A percentile compares a stretch with the other conserved stretches of the same genome.
Conservation (phyloP, 2,329 filamentous ascomycete species). For the Neodidymelliopsis sp. region DNA sequence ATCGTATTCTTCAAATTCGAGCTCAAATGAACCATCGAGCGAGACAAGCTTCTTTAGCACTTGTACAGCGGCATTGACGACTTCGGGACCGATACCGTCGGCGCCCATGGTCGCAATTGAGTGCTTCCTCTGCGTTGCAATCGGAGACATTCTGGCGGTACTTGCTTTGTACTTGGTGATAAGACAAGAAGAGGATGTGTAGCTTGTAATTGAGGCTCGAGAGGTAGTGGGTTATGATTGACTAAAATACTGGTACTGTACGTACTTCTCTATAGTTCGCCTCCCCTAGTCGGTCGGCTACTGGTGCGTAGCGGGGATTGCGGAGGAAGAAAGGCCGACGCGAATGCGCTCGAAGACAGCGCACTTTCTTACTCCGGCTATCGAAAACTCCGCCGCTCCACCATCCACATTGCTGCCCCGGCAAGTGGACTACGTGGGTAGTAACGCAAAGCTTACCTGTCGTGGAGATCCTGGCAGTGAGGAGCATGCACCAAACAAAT, state of each 20-base stretch:
- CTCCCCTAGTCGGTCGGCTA: neutral
- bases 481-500: neutral
- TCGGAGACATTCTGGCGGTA: constrained; percentile 34
- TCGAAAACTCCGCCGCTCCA: neutral
- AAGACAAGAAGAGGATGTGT: neutral
- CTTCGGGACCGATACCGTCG: constrained; percentile 74
- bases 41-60: constrained; percentile 65
- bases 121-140: constrained; percentile 30
- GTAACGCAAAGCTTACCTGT: neutral
- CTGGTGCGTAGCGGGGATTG: constrained; percentile 22
- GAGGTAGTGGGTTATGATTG: neutral
- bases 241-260: constrained; percentile 1
- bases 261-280: neutral
- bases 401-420: neutral
- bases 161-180: neutral
- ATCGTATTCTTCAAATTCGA: constrained; percentile 69
- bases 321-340: constrained; percentile 25
- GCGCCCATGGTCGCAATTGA: constrained; percentile 64
- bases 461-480: neutral
- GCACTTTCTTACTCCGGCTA: constrained; percentile 21
- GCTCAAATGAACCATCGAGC: constrained; percentile 63
- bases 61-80: constrained; percentile 68
- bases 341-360: neutral
- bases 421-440: neutral
- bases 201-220: neutral